Evolutionary conservation across 73 alveolate genomes (phyloP), one percentile per base, ranked within the genome.

Genomic region (Durusdinium trenchii): DNA sequence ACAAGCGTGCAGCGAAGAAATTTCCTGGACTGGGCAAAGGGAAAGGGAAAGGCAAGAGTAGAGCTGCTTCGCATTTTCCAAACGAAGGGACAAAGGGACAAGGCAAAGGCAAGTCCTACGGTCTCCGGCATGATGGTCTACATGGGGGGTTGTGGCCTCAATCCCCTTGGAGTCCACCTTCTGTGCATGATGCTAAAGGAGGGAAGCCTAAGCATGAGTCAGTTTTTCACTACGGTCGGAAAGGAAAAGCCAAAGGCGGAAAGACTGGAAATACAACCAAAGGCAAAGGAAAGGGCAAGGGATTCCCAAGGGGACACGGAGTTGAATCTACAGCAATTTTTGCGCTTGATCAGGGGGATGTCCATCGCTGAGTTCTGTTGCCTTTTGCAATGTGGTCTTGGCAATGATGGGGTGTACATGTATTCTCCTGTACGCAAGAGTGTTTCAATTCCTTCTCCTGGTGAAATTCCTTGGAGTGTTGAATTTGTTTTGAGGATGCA

Each of bases 181-280:
- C 38, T 5, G 20, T 40, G 20, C 78, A 62, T 23, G 43, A 35
- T 62, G 78, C 42, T 9, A 73, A 73, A 38, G 87, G 87, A 42
- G 87, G 87, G 16, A 78, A 78, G 61, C 12, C 50, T 50, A 71
- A 71, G 83, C 46, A 71, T 20, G 42, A 78, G 52, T 78, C 87
- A 78, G 87, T 78, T 78, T 78, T 78, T 78, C 57, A 40, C 42
- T 78, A 42, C 87, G 87, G 87, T 42, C 57, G 87, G 87, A 78
- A 78, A 42, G 87, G 87, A 78, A 78, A 78, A 78, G 87, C 62
- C 87, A 78, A 78, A 78, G 87, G 87, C 57, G 87, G 47, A 78
- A 45, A 42, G 62, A 42, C 87, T 78, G 87, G 87, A 78, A 78
- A 78, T 3, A 3, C n/a, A 16, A 20, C 62, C 43, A 78, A 43